Evolutionary conservation across 805 yeast species (phyloP), one percentile per base, ranked within the genome.

Genomic region (Candida loeiensis): DNA sequence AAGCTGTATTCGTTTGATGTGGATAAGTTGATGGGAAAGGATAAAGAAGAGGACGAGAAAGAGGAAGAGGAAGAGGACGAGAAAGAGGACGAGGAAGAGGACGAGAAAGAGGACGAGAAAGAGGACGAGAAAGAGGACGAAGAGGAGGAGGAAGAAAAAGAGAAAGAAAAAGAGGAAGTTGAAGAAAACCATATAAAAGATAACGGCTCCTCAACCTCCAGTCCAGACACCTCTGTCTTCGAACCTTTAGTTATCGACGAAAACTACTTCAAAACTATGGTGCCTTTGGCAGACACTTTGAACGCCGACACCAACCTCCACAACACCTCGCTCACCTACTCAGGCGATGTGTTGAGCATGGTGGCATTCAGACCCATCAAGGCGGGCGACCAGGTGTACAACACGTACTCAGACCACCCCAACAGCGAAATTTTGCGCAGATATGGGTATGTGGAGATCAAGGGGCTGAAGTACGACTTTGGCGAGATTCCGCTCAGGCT

Each of bases 1-100:
- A 78, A 89, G 87, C 76, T 96, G 1, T 91, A 91, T 53, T 85
- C 95, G 0, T 91, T 93, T 61, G 99, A 93, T 57, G 85, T 87
- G 11, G 42, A 39, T n/a, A 33, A 34, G 16, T 4, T 31, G 32
- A 9, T 12, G 17, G 17, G 17, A 18, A 13, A 16, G 3, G 25
- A 13, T n/a, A 24, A 26, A 4, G 30, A 13, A 17, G 53, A 46
- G 2, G 61, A 55, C 3, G 67, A 57, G 2, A n/a, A n/a, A n/a
- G 53, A 52, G 1, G 63, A 55, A 4, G 63, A 54, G 1, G 70
- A 56, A 16, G 68, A 56, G 6, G 54, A 45, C 4, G 55, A 45
- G 3, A 66, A 64, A 4, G 56, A 55, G 2, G 60, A 56, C 5
- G 58, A 50, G 2, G 56, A 49, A 0, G 59, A 47, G 1, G 58